Percentiles rank a stretch among this genome's conserved stretches.
Evolutionary conservation across 176 grass and related monocot genomes (phyloP).

Genomic region (Miscanthus lutarioriparius): DNA sequence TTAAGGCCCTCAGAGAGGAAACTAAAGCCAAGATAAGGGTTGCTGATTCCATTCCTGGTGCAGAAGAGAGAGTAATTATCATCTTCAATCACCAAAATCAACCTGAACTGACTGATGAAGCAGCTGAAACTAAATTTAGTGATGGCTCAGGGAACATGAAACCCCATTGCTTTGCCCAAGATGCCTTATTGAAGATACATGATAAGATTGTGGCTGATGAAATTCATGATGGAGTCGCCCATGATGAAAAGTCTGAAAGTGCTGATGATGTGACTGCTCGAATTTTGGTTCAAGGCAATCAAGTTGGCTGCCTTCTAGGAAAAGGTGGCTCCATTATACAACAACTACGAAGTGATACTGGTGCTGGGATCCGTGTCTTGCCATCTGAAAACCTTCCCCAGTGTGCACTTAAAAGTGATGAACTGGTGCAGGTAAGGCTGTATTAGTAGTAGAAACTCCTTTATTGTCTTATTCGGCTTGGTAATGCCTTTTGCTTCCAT

Average conservation of each 20-base stretch:
- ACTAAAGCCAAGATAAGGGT: conserved; percentile 97
- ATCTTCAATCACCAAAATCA: conserved; percentile 67
- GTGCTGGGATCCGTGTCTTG: conserved; percentile 73
- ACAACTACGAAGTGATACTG: conserved; percentile 73
- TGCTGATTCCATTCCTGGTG: conserved; percentile 89
- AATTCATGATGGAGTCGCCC: conserved; percentile 52
- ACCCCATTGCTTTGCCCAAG: conserved; percentile 70
- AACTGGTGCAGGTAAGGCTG: conserved; percentile 84
- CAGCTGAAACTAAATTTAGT: conserved; percentile 39
- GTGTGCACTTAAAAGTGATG: conserved; percentile 85
- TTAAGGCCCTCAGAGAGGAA: conserved; percentile 82
- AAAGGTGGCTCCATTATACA: conserved; percentile 99
- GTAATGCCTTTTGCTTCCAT: conserved; percentile 28
- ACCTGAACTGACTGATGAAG: conserved; percentile 42
- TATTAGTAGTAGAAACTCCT: conserved; percentile 24
- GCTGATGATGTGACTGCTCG: conserved; percentile 62
- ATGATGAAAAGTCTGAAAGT: conserved; percentile 48
- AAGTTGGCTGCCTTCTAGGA: conserved; percentile 89
- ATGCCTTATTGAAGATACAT: conserved; percentile 93
- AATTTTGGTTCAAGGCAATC: conserved; percentile 89
- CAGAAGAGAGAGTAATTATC: conserved; percentile 91
- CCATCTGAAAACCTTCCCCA: conserved; percentile 73
- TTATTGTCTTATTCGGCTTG: conserved; percentile 28
- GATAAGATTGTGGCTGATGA: conserved; percentile 91
- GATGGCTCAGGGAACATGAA: conserved; percentile 50